Conservation (phyloP, 179 eudicot genomes). For the Gypsophila paniculata region DNA sequence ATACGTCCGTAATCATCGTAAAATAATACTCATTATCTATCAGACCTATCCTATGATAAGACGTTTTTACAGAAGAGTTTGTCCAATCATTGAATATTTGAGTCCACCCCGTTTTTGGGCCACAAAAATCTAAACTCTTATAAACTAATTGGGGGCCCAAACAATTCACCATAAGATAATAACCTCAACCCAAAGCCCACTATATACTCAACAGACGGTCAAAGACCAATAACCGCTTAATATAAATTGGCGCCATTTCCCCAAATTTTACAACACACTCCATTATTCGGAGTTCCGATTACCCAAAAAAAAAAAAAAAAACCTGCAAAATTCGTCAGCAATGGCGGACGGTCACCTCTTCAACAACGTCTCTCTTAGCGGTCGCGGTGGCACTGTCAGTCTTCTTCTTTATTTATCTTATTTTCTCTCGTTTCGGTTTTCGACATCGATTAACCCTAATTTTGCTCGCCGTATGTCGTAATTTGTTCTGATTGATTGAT, state of each 20-base stretch:
- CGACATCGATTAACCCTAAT: slow-evolving; percentile 25
- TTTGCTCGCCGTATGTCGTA: neutral
- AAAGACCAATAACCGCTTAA: too few relatives aligned
- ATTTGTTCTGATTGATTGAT: neutral
- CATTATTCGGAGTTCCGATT: neutral
- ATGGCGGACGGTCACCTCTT: slow-evolving; percentile 80
- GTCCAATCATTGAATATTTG: too few relatives aligned
- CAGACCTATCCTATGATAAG: too few relatives aligned
- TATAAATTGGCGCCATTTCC: slow-evolving; percentile 23
- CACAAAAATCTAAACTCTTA: too few relatives aligned
- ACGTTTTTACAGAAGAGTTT: too few relatives aligned
- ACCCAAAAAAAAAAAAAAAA: too few relatives aligned
- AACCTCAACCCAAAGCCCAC: neutral
- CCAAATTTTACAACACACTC: neutral
- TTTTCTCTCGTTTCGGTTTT: neutral
- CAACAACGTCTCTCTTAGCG: slow-evolving; percentile 79
- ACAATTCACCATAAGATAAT: too few relatives aligned
- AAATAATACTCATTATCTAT: too few relatives aligned
- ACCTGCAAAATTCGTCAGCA: neutral
- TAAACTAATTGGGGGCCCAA: too few relatives aligned
- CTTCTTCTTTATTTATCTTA: neutral
- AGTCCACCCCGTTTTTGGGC: too few relatives aligned
- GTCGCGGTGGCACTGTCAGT: slow-evolving; percentile 89
- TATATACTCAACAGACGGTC: neutral
- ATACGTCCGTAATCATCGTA: too few relatives aligned